A percentile compares a stretch with the other conserved stretches of the same genome.
These are phyloP conservation scores for Ustilago cynodontis DNA, from an alignment of 1,284 basidiomycete species.

Conservation along the genomic window DNA sequence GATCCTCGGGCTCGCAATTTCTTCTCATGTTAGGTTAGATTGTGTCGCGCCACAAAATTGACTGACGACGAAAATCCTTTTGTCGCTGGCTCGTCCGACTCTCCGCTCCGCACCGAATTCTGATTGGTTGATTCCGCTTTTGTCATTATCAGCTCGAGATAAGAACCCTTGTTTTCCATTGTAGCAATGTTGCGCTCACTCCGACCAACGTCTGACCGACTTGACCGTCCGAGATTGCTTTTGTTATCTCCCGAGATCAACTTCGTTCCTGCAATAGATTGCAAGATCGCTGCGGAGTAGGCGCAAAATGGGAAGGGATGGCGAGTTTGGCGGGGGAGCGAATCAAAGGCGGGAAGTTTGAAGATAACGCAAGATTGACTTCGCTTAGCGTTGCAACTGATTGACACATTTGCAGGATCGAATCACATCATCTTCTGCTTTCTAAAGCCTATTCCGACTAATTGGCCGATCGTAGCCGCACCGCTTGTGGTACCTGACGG, in stretches of 20 bases:
- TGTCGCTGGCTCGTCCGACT: conserved; percentile 6
- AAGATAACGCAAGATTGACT: background rate
- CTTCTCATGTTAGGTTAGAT: background rate
- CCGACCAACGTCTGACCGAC: no score
- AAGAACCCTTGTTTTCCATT: background rate
- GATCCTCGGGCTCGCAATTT: background rate
- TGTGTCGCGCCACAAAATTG: background rate
- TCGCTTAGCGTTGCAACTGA: background rate
- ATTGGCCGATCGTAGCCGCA: background rate
- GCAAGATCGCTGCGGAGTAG: no score
- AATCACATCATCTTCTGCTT: background rate
- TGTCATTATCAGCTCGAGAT: background rate
- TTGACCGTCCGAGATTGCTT: no score
- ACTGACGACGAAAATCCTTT: background rate
- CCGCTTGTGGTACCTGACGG: background rate
- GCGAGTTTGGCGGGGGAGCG: no score
- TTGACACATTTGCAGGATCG: background rate
- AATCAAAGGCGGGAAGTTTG: no score
- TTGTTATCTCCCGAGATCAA: no score
- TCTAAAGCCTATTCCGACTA: background rate
- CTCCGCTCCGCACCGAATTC: background rate
- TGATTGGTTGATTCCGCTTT: background rate
- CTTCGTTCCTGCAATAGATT: no score
- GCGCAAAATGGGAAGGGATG: no score
- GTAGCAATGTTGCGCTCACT: no score